Base-by-base conservation (phyloP, 2,329 filamentous ascomycete genomes). In the Colletotrichum spinosum region DNA sequence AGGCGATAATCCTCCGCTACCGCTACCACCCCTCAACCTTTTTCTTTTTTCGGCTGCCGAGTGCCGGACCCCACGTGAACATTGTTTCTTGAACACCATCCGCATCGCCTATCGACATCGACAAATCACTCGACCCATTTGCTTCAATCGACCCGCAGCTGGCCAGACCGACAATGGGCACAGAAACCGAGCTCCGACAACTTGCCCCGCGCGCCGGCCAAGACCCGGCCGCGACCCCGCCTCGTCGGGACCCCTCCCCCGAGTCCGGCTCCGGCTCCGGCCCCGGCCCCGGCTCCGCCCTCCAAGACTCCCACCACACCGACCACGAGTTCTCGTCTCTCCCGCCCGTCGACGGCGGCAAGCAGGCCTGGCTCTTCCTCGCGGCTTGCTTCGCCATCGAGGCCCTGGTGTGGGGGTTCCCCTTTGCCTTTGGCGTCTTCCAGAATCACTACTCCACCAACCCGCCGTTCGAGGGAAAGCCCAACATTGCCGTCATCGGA, bases 401-500 rank as follows among this genome's bases (percentile, higher is more conserved):
- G 71, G 82, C 80, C 34, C 74, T 86, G 2, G 79, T 87, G 50
- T 87, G 84, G 84, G 84, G 89, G 2, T 91, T 92, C 61, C 86
- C 88, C 0, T 88, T 89, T 60, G 83, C 88, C 0, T 93, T 89
- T 72, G 90, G 90, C 48, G 83, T 93, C 33, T 92, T 93, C 71
- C 89, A 92, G 69, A 83, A 89, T 55, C 90, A 91, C 74, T 92
- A 92, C 73, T 84, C 81, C 41, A 84, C 80, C 2, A 82, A 89
- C 63, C 81, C 81, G 5, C 84, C 86, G 1, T 92, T 92, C 60
- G 76, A 78, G 4, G 82, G 82, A 2, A 81, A 82, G 0, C 79
- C 81, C 35, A 79, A 82, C 48, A 87, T 91, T 54, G 83, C 89
- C 37, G 80, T 88, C 12, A 87, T 92, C 58, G 90, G 90, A 1